Percentiles rank a stretch among this genome's conserved stretches.
phyloP scores from a whole-genome alignment of 768 basidiomycete species.

The Cubamyces lactineus region DNA sequence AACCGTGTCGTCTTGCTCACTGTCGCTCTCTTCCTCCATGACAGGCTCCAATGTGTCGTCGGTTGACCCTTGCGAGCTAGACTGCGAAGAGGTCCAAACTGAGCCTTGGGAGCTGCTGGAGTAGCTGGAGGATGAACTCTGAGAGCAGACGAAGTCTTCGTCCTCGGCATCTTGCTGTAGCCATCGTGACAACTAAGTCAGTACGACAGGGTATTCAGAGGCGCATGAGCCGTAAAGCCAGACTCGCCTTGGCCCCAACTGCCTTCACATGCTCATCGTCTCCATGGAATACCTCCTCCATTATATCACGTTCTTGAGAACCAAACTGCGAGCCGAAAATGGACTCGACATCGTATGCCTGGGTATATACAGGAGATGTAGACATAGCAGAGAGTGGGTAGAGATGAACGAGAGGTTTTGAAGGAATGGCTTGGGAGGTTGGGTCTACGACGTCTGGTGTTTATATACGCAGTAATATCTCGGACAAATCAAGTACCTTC shows the following conservation, averaged over 20 bases:
- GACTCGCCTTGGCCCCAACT: background rate
- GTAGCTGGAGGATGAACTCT: background rate
- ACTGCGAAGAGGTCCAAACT: too few relatives aligned
- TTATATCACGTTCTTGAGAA: background rate
- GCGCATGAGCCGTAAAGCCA: too few relatives aligned
- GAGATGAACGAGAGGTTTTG: background rate
- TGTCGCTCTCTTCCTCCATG: background rate
- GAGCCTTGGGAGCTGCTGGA: background rate
- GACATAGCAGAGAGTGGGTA: background rate
- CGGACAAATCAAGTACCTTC: too few relatives aligned
- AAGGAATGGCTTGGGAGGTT: background rate
- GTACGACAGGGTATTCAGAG: background rate
- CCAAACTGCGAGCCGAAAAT: background rate
- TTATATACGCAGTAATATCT: background rate
- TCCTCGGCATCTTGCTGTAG: conserved; percentile 14
- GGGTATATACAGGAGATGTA: background rate
- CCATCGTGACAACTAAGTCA: background rate
- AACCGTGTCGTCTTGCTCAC: background rate
- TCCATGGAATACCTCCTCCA: background rate
- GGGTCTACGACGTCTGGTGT: background rate
- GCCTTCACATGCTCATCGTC: background rate
- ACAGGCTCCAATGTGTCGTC: background rate
- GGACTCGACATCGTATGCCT: background rate
- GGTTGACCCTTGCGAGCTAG: background rate
- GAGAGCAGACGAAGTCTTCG: conserved; percentile 1